Evolutionary conservation across 148 eudicot genomes (phyloP), one percentile per base, ranked within the genome.

Genomic region (Polygonum maritimum): DNA sequence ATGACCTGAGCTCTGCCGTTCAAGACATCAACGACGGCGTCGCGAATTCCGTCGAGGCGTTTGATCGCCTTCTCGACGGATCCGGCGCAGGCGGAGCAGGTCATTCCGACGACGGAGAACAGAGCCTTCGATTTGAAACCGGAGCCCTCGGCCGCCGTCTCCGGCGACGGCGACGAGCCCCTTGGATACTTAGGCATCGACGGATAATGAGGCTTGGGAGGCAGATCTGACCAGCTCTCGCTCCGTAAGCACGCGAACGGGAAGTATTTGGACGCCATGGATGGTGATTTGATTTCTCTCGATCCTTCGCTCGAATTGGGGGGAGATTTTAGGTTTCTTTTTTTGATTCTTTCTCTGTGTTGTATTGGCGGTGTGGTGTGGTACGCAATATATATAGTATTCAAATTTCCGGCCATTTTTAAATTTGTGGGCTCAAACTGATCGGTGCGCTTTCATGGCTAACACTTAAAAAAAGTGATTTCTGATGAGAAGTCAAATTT

Each of bases 71-170:
- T 93, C 84, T 91, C 94, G 11, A 93, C 89, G 0, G 97, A 88
- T 15, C 84, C 97, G 19, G 97, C 94, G 52, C 97, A 93, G 41
- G 97, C 97, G 49, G 96, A 86, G 78, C 98, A 93, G 39, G 89
- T 86, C 96, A 93, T 93, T 22, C 98, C 98, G 7, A 41, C 74
- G 10, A 93, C 97, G 0, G 88, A 79, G 76, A 89, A 87, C 80
- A 89, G 62, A 51, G 87, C 91, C 71, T 77, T 88, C 5, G 83
- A 69, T 81, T 88, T 89, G 22, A 86, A 57, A 51, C 79, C 87
- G 36, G 85, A 55, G 41, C 80, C 89, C 62, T 78, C 79, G 48
- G 80, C 44, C 8, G 63, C 48, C 35, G 48, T 81, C 77, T 76
- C 79, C 44, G 84, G 81, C 7, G 81, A 83, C 12, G 78, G 41